A percentile compares a stretch with the other conserved stretches of the same genome.
phyloP scores from a whole-genome alignment of 2,329 filamentous ascomycete species.

The Pseudogymnoascus pannorum region DNA sequence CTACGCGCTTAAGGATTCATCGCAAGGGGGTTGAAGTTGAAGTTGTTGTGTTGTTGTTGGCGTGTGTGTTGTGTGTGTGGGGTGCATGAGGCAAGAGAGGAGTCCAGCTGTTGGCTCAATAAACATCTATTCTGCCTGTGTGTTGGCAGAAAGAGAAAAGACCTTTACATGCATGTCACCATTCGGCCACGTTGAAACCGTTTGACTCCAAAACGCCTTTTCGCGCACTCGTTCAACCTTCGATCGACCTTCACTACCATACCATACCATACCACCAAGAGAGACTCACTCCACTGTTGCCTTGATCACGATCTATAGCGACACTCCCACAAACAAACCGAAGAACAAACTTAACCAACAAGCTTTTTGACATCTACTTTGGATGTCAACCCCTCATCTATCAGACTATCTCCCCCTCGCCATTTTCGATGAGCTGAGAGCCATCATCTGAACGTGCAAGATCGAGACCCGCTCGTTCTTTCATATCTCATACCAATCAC shows the following conservation, averaged over 20 bases:
- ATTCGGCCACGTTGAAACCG: not conserved
- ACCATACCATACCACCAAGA: not conserved
- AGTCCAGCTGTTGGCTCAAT: not conserved
- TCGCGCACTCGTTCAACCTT: not conserved
- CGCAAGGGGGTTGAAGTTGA: not conserved
- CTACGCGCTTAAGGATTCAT: not conserved
- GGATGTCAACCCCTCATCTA: not conserved
- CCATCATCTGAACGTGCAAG: not conserved
- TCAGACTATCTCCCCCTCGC: not conserved
- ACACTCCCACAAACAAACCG: not conserved
- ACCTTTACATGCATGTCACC: not conserved
- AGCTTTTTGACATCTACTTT: constrained; percentile 1
- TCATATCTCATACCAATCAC: not conserved
- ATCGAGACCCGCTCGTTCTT: constrained; percentile 6
- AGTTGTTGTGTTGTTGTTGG: not conserved
- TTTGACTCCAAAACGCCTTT: not conserved
- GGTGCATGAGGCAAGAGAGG: not conserved
- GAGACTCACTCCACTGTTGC: not conserved
- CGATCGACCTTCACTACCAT: not conserved
- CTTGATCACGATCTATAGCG: not conserved
- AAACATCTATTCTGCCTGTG: not conserved
- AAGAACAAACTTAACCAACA: not conserved
- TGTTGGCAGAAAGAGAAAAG: not conserved
- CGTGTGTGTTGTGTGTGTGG: not conserved
- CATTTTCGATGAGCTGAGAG: constrained; percentile 5